Percentiles rank a stretch among this genome's conserved stretches.
Conservation (phyloP, 441 rosid species). For the Flueggea neowawraea region DNA sequence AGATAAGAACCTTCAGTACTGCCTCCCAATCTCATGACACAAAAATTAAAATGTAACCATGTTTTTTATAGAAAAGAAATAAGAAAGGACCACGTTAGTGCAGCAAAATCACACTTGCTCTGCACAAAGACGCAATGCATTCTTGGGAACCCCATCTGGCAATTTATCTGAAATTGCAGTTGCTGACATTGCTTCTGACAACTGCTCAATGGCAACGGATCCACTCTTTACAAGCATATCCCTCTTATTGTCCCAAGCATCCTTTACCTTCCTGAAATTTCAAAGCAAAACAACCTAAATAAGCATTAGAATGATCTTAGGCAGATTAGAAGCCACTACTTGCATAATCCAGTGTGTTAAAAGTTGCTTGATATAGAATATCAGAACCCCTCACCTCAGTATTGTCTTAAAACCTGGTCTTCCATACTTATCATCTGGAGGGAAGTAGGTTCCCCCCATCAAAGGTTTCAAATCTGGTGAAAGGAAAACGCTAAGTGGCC, state of each 20-base stretch:
- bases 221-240: conserved; percentile 76
- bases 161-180: conserved; percentile 53
- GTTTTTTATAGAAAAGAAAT: neutral
- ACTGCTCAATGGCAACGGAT: conserved; percentile 74
- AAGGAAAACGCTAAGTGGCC: conserved; percentile 93
- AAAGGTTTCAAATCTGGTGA: conserved; percentile 96
- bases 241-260: conserved; percentile 77
- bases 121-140: conserved; percentile 59
- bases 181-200: conserved; percentile 82
- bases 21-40: neutral
- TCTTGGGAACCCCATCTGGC: conserved; percentile 55
- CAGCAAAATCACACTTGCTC: conserved; percentile 60
- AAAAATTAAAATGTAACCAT: neutral
- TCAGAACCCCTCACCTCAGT: conserved; percentile 44
- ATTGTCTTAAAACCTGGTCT: conserved; percentile 94
- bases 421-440: conserved; percentile 85
- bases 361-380: neutral
- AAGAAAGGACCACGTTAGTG: conserved; percentile 7
- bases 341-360: neutral
- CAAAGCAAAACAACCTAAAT: no score
- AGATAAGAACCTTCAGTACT: neutral
- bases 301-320: no score
- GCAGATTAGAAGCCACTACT: no score
- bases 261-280: conserved; percentile 74
- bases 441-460: conserved; percentile 98